Evolutionary conservation across 805 yeast species (phyloP).

Genomic region (Sugiyamaella valdiviana): DNA sequence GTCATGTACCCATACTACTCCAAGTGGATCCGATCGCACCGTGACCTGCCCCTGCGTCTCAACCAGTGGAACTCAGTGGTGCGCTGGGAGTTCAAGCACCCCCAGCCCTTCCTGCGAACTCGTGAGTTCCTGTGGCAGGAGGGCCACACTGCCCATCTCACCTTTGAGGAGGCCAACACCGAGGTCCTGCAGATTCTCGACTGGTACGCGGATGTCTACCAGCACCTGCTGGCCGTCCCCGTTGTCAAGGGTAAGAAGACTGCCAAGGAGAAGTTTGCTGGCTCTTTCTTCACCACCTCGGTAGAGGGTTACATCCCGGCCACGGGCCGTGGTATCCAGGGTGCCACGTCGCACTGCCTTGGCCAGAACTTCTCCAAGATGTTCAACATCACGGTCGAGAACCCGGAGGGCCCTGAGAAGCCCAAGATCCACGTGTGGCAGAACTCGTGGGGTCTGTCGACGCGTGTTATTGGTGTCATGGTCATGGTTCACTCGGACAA

Average conservation of each 20-base stretch:
- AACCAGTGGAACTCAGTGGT: slow-evolving; percentile 99
- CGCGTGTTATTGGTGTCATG: slow-evolving; percentile 99
- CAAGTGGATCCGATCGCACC: slow-evolving; percentile 97
- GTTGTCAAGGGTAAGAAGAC: slow-evolving; percentile 93
- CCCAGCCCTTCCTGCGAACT: slow-evolving; percentile 97
- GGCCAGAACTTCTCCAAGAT: slow-evolving; percentile 98
- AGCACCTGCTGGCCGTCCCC: slow-evolving; percentile 94
- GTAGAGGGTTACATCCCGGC: slow-evolving; percentile 96
- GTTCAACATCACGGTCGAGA: slow-evolving; percentile 94
- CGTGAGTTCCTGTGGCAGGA: slow-evolving; percentile 99
- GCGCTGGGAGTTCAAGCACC: slow-evolving; percentile 99
- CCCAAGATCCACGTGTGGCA: slow-evolving; percentile 88
- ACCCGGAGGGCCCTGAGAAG: slow-evolving; percentile 82
- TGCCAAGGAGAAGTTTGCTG: slow-evolving; percentile 97
- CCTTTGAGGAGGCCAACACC: slow-evolving; percentile 67
- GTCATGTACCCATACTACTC: slow-evolving; percentile 99
- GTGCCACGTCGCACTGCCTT: slow-evolving; percentile 96
- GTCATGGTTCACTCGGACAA: slow-evolving; percentile 98
- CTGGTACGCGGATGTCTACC: slow-evolving; percentile 76
- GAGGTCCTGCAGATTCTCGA: slow-evolving; percentile 87
- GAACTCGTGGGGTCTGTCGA: slow-evolving; percentile 98
- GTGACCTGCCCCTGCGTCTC: slow-evolving; percentile 92
- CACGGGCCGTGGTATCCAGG: slow-evolving; percentile 99
- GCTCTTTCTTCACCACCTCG: slow-evolving; percentile 93
- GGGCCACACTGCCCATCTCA: slow-evolving; percentile 97